A percentile compares a stretch with the other conserved stretches of the same genome.
These are phyloP conservation scores for Saturnispora gosingensis DNA, from an alignment of 805 yeast species.

Conservation along the genomic window DNA sequence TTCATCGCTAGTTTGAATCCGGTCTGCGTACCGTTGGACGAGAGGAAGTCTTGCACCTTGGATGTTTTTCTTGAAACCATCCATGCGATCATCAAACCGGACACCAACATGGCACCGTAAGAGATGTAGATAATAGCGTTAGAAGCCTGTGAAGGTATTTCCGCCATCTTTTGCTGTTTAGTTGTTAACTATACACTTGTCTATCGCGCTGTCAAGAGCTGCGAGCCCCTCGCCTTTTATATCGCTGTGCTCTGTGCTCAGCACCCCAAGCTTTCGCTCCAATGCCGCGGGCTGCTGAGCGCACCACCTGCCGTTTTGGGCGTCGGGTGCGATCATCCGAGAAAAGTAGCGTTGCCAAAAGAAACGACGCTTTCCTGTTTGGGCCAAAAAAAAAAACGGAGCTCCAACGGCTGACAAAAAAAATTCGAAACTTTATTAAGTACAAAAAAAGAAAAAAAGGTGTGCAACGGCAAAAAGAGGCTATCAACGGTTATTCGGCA, in stretches of 20 bases:
- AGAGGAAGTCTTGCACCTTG: conserved; percentile 42
- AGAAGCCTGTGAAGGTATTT: conserved; percentile 38
- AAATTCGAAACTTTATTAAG: not conserved
- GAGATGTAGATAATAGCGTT: conserved; percentile 58
- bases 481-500: not conserved
- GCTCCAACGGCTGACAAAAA: not conserved
- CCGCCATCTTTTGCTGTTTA: conserved; percentile 11
- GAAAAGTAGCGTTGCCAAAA: not conserved
- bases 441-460: too few relatives aligned
- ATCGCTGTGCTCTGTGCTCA: not conserved
- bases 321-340: not conserved
- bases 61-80: conserved; percentile 36
- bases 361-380: not conserved
- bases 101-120: conserved; percentile 43
- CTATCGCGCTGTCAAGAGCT: too few relatives aligned
- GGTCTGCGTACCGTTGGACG: conserved; percentile 72
- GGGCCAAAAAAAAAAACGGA: not conserved
- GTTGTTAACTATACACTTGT: too few relatives aligned
- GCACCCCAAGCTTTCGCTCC: not conserved
- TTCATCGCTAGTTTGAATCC: conserved; percentile 79
- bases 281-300: not conserved
- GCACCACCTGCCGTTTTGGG: not conserved
- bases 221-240: not conserved
- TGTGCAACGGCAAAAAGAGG: not conserved
- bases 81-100: conserved; percentile 52